Evolutionary conservation across 2,329 filamentous ascomycete species (phyloP).

Genomic region (Clonostachys rosea): DNA sequence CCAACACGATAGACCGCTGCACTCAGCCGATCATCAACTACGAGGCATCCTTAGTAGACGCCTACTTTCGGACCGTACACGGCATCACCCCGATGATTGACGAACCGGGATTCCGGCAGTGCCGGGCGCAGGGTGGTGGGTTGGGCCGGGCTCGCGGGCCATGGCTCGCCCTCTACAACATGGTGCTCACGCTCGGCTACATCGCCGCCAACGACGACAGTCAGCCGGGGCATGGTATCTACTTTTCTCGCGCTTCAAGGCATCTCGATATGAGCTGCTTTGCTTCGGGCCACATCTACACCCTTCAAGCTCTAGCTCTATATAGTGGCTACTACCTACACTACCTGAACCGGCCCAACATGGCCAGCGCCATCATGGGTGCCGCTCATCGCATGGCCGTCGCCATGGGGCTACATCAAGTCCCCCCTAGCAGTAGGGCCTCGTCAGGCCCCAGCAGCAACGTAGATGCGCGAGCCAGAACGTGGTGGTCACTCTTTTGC

Average conservation of each 20-base stretch:
- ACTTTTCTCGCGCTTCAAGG: neutral
- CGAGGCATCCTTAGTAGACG: neutral
- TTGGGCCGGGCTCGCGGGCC: neutral
- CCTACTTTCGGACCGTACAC: neutral
- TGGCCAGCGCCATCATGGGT: conserved; percentile 69
- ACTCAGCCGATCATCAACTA: neutral
- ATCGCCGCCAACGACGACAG: neutral
- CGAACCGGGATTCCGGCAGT: neutral
- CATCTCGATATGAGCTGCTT: conserved; percentile 1
- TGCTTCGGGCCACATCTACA: conserved; percentile 42
- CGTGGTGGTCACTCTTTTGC: conserved; percentile 1
- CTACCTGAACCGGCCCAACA: conserved; percentile 71
- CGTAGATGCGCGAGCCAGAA: neutral
- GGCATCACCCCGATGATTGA: conserved; percentile 1
- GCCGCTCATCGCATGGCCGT: conserved; percentile 69
- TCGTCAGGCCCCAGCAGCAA: neutral
- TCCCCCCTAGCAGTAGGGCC: neutral
- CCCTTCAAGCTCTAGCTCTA: conserved; percentile 64
- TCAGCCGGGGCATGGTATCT: neutral
- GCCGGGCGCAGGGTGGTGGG: neutral
- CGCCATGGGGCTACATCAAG: conserved; percentile 60
- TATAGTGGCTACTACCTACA: conserved; percentile 75
- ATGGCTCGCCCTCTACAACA: conserved; percentile 1
- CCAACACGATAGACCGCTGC: neutral
- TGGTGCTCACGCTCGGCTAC: conserved; percentile 2